Evolutionary conservation across 148 eudicot species (phyloP).

Genomic region (Nyssa sinensis): DNA sequence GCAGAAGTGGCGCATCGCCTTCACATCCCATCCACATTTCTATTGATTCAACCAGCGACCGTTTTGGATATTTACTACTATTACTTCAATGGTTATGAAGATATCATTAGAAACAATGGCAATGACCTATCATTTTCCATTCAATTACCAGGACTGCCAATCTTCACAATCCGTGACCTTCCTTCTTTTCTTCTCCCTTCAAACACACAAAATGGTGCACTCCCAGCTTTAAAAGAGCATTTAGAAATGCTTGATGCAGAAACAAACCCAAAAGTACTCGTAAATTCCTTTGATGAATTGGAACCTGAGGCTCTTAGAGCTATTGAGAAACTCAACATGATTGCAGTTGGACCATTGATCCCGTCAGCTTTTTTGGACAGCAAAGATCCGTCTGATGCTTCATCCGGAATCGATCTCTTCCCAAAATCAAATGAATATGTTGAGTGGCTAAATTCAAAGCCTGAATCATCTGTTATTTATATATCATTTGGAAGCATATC

Average conservation of each 20-base stretch:
- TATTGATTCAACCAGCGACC: constrained; percentile 56
- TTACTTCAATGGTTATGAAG: constrained; percentile 32
- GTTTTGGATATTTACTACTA: constrained; percentile 42
- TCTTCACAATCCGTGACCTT: constrained; percentile 27
- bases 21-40: constrained; percentile 38
- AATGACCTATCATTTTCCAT: constrained; percentile 33
- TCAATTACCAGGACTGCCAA: constrained; percentile 44
- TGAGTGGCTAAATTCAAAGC: constrained; percentile 10
- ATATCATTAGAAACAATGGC: constrained; percentile 14
- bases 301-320: constrained; percentile 35
- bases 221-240: constrained; percentile 31
- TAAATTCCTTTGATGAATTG: constrained; percentile 47
- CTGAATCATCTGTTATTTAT: constrained; percentile 29
- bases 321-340: constrained; percentile 17
- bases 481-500: constrained; percentile 15
- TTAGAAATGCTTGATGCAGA: constrained; percentile 27
- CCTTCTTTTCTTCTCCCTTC: constrained; percentile 46
- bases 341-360: constrained; percentile 38
- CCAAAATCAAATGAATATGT: not conserved
- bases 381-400: no score
- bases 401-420: no score
- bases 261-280: constrained; percentile 32
- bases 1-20: no score
- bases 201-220: constrained; percentile 24
- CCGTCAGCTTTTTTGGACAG: constrained; percentile 26